Base-by-base conservation (phyloP, 345 rosid genomes). In the Gynandropsis gynandra region DNA sequence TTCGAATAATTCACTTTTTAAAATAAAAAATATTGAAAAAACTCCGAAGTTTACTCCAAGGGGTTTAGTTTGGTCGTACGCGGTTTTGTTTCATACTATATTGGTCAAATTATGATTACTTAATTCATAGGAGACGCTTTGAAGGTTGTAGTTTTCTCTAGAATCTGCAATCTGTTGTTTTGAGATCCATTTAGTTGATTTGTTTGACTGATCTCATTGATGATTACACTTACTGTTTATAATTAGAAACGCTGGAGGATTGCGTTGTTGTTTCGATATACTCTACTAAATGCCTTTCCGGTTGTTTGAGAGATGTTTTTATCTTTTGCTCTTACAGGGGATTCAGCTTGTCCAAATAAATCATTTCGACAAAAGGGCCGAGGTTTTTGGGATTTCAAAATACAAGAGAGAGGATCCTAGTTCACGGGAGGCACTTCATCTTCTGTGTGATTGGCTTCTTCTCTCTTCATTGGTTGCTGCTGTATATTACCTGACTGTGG, bases 361-460 rank as follows among this genome's bases (percentile, higher is more conserved):
- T 24, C 29, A 2, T 5, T 24, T 5, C 4, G 29, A 24, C 29
- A 2, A 24, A 24, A 29, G 19, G 61, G 47, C 37, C 59, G 51
- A 12, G 54, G 12, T 16, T 38, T 53, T 47, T 58, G 43, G 11
- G 52, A 40, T 15, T 52, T 63, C 43, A 29, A 46, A 32, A 47
- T 24, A 42, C 40, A 33, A 51, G 63, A 64, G 59, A 35, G 89
- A 76, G 85, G 85, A 73, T 74, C 58, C 79, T 70, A 64, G 72
- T 78, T 65, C 38, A n/a, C 31, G 38, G 60, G 54, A 64, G 58
- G 0, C 1, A 64, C 52, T 52, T 35, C 43, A 52, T 47, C 61
- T 47, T 59, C 56, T 40, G 50, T 49, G 60, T 42, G 53, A 39
- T 59, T 59, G 21, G 65, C 52, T 47, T 59, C 57, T 62, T 67